These are phyloP conservation scores for Nothopassalora personata DNA, from an alignment of 2,329 filamentous ascomycete species.

Conservation along the genomic window DNA sequence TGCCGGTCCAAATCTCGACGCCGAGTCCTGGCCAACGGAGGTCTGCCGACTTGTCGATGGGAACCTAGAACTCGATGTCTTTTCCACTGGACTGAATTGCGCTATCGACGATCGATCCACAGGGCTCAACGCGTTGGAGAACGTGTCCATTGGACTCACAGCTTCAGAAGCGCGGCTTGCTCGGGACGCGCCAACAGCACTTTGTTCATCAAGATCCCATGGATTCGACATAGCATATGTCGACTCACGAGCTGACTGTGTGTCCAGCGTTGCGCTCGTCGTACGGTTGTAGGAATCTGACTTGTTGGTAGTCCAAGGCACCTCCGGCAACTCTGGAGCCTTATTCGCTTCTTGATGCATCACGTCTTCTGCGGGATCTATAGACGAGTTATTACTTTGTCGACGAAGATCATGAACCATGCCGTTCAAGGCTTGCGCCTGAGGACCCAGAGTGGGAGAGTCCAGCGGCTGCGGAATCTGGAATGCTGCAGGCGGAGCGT, in stretches of 20 bases:
- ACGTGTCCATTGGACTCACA: conserved; percentile 17
- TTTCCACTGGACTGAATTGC: neutral
- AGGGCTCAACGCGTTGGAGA: neutral
- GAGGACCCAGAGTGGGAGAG: conserved; percentile 73
- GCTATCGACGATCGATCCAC: neutral
- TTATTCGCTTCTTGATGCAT: conserved; percentile 32
- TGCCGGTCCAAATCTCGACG: neutral
- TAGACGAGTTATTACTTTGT: conserved; percentile 74
- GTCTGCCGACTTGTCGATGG: conserved; percentile 16
- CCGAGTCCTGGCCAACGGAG: conserved; percentile 7
- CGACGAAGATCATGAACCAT: conserved; percentile 66
- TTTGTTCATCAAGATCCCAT: conserved; percentile 48
- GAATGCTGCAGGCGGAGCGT: conserved; percentile 8
- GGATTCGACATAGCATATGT: conserved; percentile 50
- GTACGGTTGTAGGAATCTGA: conserved; percentile 13
- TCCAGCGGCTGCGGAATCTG: conserved; percentile 42
- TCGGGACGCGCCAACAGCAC: neutral
- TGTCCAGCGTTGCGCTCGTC: conserved; percentile 4
- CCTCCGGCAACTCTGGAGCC: conserved; percentile 21
- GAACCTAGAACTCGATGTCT: neutral
- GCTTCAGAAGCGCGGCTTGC: conserved; percentile 6
- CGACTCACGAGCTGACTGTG: conserved; percentile 35
- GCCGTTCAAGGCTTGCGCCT: conserved; percentile 44
- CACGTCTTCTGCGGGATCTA: conserved; percentile 53
- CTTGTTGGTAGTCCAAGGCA: conserved; percentile 19